Evolutionary conservation across 768 basidiomycete genomes (phyloP), one percentile per base, ranked within the genome.

Genomic region (Austroboletus festivus): DNA sequence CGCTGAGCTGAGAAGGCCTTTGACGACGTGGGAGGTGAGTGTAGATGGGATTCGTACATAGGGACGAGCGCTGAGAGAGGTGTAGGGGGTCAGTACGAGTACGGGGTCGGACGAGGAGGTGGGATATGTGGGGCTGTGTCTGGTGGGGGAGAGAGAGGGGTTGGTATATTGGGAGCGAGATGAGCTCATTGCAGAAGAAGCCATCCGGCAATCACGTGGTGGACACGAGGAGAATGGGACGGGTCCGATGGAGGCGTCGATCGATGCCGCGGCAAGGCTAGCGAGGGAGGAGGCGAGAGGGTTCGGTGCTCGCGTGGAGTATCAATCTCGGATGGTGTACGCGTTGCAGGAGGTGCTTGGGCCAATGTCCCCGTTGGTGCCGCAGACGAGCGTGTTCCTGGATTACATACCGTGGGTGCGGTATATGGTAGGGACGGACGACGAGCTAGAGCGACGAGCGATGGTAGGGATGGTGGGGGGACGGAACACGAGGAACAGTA

Each of bases 331-430:
- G 60, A 72, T 78, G 56, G 63, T 60, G 51, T 67, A 68, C 49
- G 74, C 77, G 58, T 65, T 89, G 56, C 69, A 73, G 48, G 71
- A 72, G 50, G 58, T 81, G 37, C 70, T 82, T 53, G 72, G 73
- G 16, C 61, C 68, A 45, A 63, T 70, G 18, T 62, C 68, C 23
- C 68, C 76, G 46, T 51, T 73, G 37, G 68, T 79, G 60, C 74
- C 77, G 12, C 71, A 76, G 41, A 59, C 60, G 18, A 68, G 69
- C 33, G 66, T 86, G 50, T 75, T 78, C 57, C 63, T 84, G 60
- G 88, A 94, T 41, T 87, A 89, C 67, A 68, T 80, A 55, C 85
- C 91, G 26, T 78, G 76, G 67, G 70, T 91, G 42, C 73, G 83
- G 50, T 59, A 69, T 50, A 86, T 94, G 63, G 80, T 87, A 34